phyloP scores from a whole-genome alignment of 2,329 filamentous ascomycete genomes.

The Aureobasidium subglaciale region DNA sequence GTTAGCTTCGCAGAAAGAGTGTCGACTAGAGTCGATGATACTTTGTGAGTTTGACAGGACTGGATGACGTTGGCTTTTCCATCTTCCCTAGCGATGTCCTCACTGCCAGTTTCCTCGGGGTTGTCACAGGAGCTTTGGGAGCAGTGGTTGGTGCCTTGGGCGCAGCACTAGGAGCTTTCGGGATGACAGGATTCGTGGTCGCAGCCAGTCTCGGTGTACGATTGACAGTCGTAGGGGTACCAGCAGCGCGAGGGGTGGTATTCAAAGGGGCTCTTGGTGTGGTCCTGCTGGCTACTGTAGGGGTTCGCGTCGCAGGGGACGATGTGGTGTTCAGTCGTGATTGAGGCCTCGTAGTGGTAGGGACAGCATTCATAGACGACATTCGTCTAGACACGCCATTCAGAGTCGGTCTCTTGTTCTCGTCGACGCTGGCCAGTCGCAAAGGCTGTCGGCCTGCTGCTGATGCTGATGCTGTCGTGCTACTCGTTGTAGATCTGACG shows the following conservation, averaged over 20 bases:
- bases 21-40: not conserved
- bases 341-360: not conserved
- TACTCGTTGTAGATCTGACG: slow-evolving; percentile 4
- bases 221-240: not conserved
- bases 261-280: not conserved
- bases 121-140: not conserved
- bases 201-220: slow-evolving; percentile 8
- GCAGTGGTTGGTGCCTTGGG: not conserved
- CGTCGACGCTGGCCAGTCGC: slow-evolving; percentile 3
- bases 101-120: slow-evolving; percentile 10
- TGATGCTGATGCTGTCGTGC: not conserved
- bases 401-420: slow-evolving; percentile 10
- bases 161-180: not conserved
- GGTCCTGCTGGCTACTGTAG: not conserved
- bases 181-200: not conserved
- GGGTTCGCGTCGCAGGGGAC: not conserved
- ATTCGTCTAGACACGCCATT: slow-evolving; percentile 14
- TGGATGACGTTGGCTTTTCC: not conserved
- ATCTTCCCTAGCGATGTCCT: not conserved
- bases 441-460: not conserved
- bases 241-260: not conserved
- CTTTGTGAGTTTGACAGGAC: not conserved
- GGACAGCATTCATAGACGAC: slow-evolving; percentile 8
- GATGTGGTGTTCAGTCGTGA: slow-evolving; percentile 3
- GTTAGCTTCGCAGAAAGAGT: not conserved